A percentile compares a stretch with the other conserved stretches of the same genome.
Evolutionary conservation across 495 filamentous ascomycete species (phyloP).

Genomic region (Copromyces sp.): DNA sequence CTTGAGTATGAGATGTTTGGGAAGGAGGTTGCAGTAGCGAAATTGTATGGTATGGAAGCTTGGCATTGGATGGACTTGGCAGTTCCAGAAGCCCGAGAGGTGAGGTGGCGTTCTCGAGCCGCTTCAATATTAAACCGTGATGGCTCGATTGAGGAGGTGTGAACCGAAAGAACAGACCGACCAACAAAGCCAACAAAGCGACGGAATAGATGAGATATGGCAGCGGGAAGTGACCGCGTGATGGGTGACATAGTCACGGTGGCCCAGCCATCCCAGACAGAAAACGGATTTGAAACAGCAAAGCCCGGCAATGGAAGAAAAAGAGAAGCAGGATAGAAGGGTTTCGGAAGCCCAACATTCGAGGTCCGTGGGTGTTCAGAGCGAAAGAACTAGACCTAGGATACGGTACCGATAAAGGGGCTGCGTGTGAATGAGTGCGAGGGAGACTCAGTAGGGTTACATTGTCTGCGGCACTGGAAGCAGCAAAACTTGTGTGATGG

Average conservation of each 20-base stretch:
- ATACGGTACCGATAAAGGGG: background rate
- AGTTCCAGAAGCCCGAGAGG: background rate
- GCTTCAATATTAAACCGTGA: background rate
- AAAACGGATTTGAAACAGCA: background rate
- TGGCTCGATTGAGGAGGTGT: background rate
- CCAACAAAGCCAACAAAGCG: background rate
- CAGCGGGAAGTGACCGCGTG: background rate
- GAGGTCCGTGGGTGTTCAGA: background rate
- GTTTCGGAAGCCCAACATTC: background rate
- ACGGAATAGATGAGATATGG: background rate
- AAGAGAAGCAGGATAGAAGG: background rate
- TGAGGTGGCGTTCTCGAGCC: background rate
- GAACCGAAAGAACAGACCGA: background rate
- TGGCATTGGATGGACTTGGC: background rate
- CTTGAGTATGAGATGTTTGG: background rate
- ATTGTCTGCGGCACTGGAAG: background rate
- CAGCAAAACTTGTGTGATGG: background rate
- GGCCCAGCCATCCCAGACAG: background rate
- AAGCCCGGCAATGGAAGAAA: background rate
- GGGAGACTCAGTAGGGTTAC: background rate
- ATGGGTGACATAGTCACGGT: background rate
- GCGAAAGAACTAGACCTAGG: background rate
- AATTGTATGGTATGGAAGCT: background rate
- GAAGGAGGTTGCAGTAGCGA: background rate
- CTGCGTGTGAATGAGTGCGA: background rate